phyloP scores from a whole-genome alignment of 202 grass and related monocot species.

The Musa balbisiana region DNA sequence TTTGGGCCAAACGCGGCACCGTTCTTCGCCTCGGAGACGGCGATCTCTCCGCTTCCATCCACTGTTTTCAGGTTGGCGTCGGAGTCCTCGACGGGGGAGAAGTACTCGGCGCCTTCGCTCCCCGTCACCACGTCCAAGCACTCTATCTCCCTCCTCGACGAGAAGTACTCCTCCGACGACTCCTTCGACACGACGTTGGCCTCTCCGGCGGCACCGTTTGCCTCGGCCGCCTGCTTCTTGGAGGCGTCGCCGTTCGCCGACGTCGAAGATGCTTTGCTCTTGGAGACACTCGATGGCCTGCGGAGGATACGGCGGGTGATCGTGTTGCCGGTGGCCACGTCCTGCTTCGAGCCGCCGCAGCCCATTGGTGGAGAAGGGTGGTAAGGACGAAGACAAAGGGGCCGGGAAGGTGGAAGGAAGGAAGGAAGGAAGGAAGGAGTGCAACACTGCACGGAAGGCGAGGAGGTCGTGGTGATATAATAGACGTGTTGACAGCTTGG shows the following conservation, averaged over 20 bases:
- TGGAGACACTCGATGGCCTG: neutral
- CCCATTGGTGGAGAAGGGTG: neutral
- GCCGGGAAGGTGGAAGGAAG: neutral
- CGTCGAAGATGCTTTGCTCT: neutral
- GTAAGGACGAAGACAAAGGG: too few species aligned
- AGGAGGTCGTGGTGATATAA: too few species aligned
- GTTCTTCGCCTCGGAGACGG: neutral
- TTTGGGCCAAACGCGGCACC: neutral
- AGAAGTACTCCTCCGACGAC: constrained; percentile 1
- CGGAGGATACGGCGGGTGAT: neutral
- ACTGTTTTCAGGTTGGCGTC: neutral
- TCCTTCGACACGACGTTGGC: neutral
- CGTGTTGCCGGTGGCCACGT: constrained; percentile 13
- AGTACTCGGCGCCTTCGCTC: neutral
- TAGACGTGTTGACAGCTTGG: constrained; percentile 4
- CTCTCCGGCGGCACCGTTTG: neutral
- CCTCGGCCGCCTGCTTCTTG: neutral
- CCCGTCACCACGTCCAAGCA: neutral
- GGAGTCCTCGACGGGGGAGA: neutral
- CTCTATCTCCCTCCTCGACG: neutral
- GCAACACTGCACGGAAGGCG: neutral
- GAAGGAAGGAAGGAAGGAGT: neutral
- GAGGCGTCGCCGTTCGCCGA: neutral
- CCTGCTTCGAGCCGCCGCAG: constrained; percentile 19
- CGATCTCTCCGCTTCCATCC: neutral